Conservation (phyloP, 2,329 filamentous ascomycete genomes). For the Epichloe uncinata region DNA sequence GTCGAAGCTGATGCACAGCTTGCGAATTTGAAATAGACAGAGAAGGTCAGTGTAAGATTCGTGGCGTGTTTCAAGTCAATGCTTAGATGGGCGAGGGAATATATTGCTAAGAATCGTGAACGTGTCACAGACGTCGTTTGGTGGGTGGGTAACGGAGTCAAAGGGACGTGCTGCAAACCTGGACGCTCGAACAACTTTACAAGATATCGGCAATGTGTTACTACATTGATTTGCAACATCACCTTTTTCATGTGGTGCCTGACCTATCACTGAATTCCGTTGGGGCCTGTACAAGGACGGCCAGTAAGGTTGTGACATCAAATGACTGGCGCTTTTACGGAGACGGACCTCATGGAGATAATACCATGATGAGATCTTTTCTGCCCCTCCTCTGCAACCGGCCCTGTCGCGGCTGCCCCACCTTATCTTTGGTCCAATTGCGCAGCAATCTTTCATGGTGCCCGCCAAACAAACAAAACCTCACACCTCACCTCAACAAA, state of each 20-base stretch:
- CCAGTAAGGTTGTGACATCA: not conserved
- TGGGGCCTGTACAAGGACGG: not conserved
- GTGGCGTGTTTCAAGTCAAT: no score
- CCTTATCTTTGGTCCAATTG: constrained; percentile 7
- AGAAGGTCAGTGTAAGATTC: no score
- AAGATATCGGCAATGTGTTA: not conserved
- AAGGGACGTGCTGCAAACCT: not conserved
- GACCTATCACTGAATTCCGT: not conserved
- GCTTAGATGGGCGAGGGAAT: no score
- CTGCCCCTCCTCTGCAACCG: constrained; percentile 5
- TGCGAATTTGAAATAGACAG: no score
- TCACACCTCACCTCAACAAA: constrained; percentile 4
- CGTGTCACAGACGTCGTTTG: not conserved
- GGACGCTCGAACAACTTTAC: not conserved
- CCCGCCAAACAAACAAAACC: constrained; percentile 5
- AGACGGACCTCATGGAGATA: not conserved
- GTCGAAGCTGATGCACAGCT: no score
- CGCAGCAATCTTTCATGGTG: not conserved
- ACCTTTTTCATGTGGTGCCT: not conserved
- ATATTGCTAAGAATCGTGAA: no score
- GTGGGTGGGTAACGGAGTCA: not conserved
- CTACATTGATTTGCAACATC: not conserved
- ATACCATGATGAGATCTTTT: constrained; percentile 10
- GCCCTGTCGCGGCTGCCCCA: constrained; percentile 10
- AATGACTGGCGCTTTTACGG: not conserved